These are phyloP conservation scores for Fimicolochytrium jonesii DNA, from an alignment of 192 early-diverging fungal genomes.

Conservation along the genomic window DNA sequence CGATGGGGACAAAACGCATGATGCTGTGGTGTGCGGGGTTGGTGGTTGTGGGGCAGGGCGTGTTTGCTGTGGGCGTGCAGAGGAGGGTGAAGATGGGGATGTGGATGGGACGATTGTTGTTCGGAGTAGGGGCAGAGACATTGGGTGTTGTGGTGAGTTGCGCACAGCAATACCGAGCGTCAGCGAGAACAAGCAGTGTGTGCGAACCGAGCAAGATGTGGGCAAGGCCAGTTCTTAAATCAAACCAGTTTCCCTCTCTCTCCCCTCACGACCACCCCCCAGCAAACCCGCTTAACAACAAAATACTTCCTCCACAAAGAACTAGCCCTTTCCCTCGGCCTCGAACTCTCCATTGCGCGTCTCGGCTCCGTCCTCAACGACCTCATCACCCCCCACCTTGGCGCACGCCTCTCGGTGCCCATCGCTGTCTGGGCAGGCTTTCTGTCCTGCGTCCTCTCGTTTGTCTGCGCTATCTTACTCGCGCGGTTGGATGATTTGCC, in stretches of 20 bases:
- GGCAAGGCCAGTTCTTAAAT: too few relatives aligned
- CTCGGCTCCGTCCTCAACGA: conserved; percentile 58
- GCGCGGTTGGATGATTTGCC: conserved; percentile 4
- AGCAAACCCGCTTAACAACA: conserved; percentile 48
- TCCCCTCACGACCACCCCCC: too few relatives aligned
- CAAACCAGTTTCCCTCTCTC: too few relatives aligned
- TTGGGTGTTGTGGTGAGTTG: conserved; percentile 41
- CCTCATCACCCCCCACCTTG: conserved; percentile 47
- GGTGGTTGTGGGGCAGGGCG: conserved; percentile 39
- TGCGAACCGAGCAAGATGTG: too few relatives aligned
- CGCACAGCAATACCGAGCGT: too few relatives aligned
- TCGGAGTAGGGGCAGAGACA: conserved; percentile 55
- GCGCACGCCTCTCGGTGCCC: conserved; percentile 30
- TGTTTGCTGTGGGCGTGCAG: conserved; percentile 47
- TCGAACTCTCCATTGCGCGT: conserved; percentile 36
- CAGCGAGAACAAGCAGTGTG: too few relatives aligned
- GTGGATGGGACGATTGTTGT: conserved; percentile 46
- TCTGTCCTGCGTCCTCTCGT: conserved; percentile 42
- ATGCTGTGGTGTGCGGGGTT: conserved; percentile 35
- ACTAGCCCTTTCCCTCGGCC: conserved; percentile 50
- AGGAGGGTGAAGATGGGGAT: conserved; percentile 21
- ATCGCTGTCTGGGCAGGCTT: conserved; percentile 49
- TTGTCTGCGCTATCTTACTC: conserved; percentile 27
- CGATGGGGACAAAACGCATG: conserved; percentile 36
- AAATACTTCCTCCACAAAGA: conserved; percentile 55